A percentile compares a stretch with the other conserved stretches of the same genome.
phyloP scores from a whole-genome alignment of 192 early-diverging fungal species.

The Podochytrium sp. region DNA sequence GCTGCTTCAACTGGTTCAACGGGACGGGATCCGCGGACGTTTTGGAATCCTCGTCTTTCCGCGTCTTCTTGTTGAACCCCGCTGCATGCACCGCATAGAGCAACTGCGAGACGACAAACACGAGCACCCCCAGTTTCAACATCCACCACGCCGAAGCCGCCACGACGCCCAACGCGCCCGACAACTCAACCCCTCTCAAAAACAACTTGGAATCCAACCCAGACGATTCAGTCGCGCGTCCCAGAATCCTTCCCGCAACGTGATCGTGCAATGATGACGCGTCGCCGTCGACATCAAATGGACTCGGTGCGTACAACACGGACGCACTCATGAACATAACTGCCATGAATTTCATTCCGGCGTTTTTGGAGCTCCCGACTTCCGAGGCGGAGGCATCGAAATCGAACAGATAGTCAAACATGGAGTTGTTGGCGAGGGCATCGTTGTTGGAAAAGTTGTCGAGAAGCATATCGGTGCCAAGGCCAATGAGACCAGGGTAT shows the following conservation, averaged over 20 bases:
- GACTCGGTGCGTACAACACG: conserved; percentile 42
- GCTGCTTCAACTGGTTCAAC: not conserved
- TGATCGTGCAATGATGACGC: conserved; percentile 31
- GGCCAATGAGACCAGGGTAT: not conserved
- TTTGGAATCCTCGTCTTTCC: no score
- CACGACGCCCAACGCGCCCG: not conserved
- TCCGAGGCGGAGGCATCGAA: conserved; percentile 7
- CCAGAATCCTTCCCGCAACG: conserved; percentile 31
- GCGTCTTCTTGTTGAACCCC: not conserved
- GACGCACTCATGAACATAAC: conserved; percentile 44
- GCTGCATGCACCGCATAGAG: not conserved
- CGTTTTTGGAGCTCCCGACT: not conserved
- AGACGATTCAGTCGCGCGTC: not conserved
- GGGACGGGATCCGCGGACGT: no score
- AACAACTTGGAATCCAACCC: not conserved
- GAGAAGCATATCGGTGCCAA: not conserved
- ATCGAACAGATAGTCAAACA: conserved; percentile 25
- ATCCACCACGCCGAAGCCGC: conserved; percentile 17
- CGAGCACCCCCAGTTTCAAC: not conserved
- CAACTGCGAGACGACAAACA: conserved; percentile 11
- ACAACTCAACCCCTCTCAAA: not conserved
- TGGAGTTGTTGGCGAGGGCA: not conserved
- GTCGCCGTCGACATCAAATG: conserved; percentile 29
- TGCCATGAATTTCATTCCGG: conserved; percentile 36
- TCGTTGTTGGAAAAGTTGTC: not conserved